Evolutionary conservation across 169 alveolate genomes (phyloP), one percentile per base, ranked within the genome.

Genomic region (Cryptosporidium felis): DNA sequence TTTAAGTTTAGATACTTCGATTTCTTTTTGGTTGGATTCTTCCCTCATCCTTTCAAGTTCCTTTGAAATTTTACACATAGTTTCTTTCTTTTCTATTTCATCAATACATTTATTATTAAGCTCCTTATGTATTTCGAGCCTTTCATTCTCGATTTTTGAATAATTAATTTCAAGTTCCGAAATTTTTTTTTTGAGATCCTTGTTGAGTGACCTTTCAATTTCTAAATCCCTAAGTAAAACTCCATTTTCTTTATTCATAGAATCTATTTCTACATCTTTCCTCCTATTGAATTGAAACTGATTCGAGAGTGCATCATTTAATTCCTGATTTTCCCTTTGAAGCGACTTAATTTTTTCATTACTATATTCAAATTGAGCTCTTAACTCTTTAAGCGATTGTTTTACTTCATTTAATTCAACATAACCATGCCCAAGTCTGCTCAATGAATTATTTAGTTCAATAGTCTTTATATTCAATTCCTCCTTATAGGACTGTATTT

Each of bases 261-360:
- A 34, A 14, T 74, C 85, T 5, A 74, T 18, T 34, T 74, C 85
- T 1, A 36, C 9, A 2, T 74, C 85, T 45, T 74, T 74, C 61
- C 40, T 74, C 36, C 63, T 74, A 56, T 26, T 53, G 32, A 53
- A 51, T 40, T 74, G 85, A 26, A 74, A 74, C 21, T 74, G 85
- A 18, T 49, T 74, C 40, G 85, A 74, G 21, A 74, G 59, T 9
- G 85, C 85, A 9, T 74, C 85, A 53, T 56, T 74, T 74, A 74
- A 51, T 10, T 74, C 85, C 53, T 74, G 21, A 42, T 74, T 74
- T 18, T 74, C 85, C n/a, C 67, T 49, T 10, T 36, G 38, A 38
- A 74, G 5, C 2, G 42, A 74, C 18, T 38, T 74, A 21, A 74
- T n/a, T 49, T 74, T 74, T 34, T 26, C 38, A 21, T 36, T 26